Evolutionary conservation across 768 basidiomycete genomes (phyloP).

Genomic region (Mycena sanguinolenta): DNA sequence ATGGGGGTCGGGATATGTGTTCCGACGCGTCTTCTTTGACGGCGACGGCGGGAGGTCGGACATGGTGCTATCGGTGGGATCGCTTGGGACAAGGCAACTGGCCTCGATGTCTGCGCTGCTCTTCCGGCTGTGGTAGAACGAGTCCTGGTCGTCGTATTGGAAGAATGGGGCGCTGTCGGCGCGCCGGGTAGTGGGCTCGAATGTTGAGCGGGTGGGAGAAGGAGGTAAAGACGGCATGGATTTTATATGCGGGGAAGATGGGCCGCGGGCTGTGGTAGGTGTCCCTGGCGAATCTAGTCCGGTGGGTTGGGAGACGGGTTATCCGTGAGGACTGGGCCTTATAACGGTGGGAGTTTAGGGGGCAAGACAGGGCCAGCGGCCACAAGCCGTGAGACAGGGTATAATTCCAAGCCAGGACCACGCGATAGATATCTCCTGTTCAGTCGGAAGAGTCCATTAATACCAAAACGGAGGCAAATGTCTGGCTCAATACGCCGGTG

Average conservation of each 20-base stretch:
- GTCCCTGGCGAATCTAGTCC: neutral
- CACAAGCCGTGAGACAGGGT: constrained; percentile 15
- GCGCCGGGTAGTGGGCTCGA: constrained; percentile 8
- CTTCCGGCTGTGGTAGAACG: constrained; percentile 26
- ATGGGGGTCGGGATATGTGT: constrained; percentile 23
- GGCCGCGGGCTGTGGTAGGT: neutral
- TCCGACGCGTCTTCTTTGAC: constrained; percentile 1
- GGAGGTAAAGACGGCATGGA: neutral
- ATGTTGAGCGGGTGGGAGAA: constrained; percentile 4
- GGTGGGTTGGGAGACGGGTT: neutral
- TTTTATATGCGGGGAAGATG: neutral
- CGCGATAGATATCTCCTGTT: no score
- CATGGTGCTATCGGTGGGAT: constrained; percentile 5
- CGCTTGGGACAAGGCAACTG: constrained; percentile 23
- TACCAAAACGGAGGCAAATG: neutral
- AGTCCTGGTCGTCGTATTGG: constrained; percentile 20
- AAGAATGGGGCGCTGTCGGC: constrained; percentile 11
- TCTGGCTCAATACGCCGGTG: neutral
- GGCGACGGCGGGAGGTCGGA: constrained; percentile 11
- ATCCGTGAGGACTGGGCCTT: constrained; percentile 3
- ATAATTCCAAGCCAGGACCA: neutral
- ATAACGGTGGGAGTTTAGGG: constrained; percentile 12
- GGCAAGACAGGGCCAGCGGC: constrained; percentile 8
- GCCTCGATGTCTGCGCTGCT: constrained; percentile 24
- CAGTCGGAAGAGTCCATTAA: constrained; percentile 5